phyloP scores from a whole-genome alignment of 2,329 filamentous ascomycete species.

The Teratosphaeria gauchensis region DNA sequence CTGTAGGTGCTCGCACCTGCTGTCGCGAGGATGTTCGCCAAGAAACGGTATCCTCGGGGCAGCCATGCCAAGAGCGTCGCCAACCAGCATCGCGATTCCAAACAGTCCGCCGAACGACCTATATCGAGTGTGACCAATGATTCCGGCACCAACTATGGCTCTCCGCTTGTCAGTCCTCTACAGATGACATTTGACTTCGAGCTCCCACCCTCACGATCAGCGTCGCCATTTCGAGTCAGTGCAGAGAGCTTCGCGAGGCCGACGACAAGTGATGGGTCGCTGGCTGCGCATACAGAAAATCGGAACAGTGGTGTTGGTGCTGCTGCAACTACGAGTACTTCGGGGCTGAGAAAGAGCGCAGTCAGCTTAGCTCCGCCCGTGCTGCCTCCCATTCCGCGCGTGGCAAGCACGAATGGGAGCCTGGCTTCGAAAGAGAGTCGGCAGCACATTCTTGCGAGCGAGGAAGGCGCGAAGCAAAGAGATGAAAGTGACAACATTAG shows the following conservation, averaged over 20 bases:
- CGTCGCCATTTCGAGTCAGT: conserved; percentile 1
- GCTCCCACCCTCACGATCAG: conserved; percentile 7
- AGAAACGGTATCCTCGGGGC: not conserved
- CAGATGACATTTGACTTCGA: conserved; percentile 23
- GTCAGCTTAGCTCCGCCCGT: conserved; percentile 31
- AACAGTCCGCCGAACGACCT: not conserved
- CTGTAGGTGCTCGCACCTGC: too few species aligned
- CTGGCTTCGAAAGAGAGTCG: not conserved
- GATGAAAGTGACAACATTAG: conserved; percentile 9
- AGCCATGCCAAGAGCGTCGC: not conserved
- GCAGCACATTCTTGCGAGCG: not conserved
- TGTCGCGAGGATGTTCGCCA: not conserved
- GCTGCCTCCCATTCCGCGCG: conserved; percentile 32
- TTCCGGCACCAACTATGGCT: not conserved
- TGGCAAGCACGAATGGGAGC: conserved; percentile 16
- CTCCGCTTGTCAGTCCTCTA: conserved; percentile 17
- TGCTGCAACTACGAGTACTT: not conserved
- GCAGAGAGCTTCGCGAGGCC: conserved; percentile 9
- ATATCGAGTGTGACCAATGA: not conserved
- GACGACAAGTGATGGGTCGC: conserved; percentile 16
- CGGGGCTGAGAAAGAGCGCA: not conserved
- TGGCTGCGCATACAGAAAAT: not conserved
- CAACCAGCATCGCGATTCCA: not conserved
- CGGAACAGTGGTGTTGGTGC: not conserved
- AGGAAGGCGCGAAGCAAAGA: conserved; percentile 1